Conservation (phyloP, 331 rosid species). For the Phaseolus coccineus region DNA sequence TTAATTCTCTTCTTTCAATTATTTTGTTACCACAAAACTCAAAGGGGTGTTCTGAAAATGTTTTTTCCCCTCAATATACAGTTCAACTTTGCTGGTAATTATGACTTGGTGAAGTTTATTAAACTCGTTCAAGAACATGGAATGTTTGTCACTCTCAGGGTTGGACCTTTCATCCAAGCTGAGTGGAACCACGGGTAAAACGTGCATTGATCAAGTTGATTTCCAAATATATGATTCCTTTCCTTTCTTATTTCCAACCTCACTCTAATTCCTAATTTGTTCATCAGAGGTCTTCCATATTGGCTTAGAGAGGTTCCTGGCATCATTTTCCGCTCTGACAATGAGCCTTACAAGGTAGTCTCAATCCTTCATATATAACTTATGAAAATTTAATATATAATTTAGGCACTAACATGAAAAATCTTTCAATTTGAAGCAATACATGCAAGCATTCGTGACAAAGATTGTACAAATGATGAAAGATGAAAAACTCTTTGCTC, state of each 20-base stretch:
- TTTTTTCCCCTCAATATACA: background rate
- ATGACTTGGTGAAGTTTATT: constrained; percentile 77
- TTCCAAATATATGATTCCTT: too few species aligned
- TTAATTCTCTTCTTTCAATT: too few species aligned
- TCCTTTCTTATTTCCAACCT: too few species aligned
- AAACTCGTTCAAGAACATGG: constrained; percentile 53
- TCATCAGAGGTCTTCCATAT: constrained; percentile 71
- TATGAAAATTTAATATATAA: background rate
- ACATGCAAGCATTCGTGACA: constrained; percentile 67
- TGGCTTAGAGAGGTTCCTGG: constrained; percentile 84
- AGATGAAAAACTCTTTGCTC: constrained; percentile 71
- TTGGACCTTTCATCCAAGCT: constrained; percentile 97
- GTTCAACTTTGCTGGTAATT: constrained; percentile 69
- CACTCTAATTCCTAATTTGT: too few species aligned
- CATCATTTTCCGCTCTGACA: constrained; percentile 74
- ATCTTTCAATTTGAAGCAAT: constrained; percentile 48
- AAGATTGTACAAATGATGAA: constrained; percentile 68
- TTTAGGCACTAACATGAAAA: background rate
- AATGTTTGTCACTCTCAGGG: constrained; percentile 74
- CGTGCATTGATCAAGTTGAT: too few species aligned
- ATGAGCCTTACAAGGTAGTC: constrained; percentile 75
- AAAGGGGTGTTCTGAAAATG: too few species aligned
- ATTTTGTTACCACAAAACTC: too few species aligned
- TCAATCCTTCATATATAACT: too few species aligned
- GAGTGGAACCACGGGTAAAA: constrained; percentile 89